Evolutionary conservation across 352 stramenopile species (phyloP), one percentile per base, ranked within the genome.

Genomic region (Globisporangium cystogenes): DNA sequence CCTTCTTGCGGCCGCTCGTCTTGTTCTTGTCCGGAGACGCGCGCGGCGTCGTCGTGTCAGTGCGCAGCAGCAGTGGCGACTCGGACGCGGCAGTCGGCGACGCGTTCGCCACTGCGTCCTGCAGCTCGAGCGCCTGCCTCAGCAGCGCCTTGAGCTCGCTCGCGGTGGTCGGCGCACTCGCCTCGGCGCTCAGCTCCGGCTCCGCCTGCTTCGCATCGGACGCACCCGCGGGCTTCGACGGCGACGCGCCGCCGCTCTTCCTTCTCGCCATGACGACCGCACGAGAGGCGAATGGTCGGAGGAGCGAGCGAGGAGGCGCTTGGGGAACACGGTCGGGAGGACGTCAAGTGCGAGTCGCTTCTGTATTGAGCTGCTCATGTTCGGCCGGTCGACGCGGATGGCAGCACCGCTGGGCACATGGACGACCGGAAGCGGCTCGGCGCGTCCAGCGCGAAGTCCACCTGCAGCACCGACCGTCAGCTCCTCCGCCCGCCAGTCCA

Each of bases 361-460:
- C n/a, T 39, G 33, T 39, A 39, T 39, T 39, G 33, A 39, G n/a
- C 40, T 18, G 11, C n/a, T 45, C n/a, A 45, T 4, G 40, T 27
- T 45, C 40, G 7, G 7, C 40, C 40, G 6, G 16, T 12, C 33
- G 33, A 7, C 33, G 14, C 33, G 8, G 14, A 39, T 6, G 33
- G 55, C 26, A 82, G 53, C 23, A 72, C 49, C 6, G 76, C 72
- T n/a, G 60, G 59, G n/a, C 82, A 90, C 40, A 92, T 57, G 4
- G 76, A 83, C 15, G 82, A 90, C 49, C 74, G 76, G 4, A 70
- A 72, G 21, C 79, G 78, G 40, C 68, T 57, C 14, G 79, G 76
- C 5, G 76, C 76, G 12, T 59, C 51, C 43, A 79, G 46, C 8
- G 89, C 79, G 52, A 92, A 92, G 47, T 89, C 69, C 39, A 92